phyloP scores from a whole-genome alignment of 805 yeast genomes.

The Zygoascus flipseniorum region DNA sequence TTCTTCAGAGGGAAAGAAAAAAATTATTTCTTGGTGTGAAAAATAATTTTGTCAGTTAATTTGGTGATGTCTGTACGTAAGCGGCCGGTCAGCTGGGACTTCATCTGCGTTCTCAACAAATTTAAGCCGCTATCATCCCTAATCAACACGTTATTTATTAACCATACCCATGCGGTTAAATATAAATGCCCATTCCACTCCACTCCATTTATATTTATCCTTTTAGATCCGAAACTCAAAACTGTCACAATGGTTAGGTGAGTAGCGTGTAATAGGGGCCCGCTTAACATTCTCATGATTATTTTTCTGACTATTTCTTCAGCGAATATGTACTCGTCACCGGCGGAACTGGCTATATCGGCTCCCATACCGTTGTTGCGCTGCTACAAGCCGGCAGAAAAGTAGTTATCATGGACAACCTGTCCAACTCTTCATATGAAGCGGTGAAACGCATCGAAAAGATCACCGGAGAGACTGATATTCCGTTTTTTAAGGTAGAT shows the following conservation, averaged over 20 bases:
- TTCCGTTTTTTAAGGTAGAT: conserved; percentile 52
- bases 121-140: too few species aligned
- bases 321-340: conserved; percentile 52
- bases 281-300: too few species aligned
- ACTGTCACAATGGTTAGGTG: too few species aligned
- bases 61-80: neutral
- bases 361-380: conserved; percentile 68
- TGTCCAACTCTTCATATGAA: conserved; percentile 57
- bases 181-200: neutral
- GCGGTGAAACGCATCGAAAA: conserved; percentile 55
- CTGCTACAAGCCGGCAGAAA: conserved; percentile 52
- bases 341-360: conserved; percentile 85
- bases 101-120: neutral
- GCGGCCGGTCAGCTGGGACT: neutral
- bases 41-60: neutral
- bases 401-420: conserved; percentile 67
- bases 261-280: too few species aligned
- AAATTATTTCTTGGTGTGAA: neutral
- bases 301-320: neutral
- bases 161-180: neutral
- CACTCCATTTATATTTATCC: too few species aligned
- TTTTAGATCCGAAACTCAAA: too few species aligned
- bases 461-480: conserved; percentile 35
- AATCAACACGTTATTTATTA: neutral
- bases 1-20: neutral